A percentile compares a stretch with the other conserved stretches of the same genome.
Evolutionary conservation across 176 grass and related monocot genomes (phyloP).

Genomic region (Carex scoparia): DNA sequence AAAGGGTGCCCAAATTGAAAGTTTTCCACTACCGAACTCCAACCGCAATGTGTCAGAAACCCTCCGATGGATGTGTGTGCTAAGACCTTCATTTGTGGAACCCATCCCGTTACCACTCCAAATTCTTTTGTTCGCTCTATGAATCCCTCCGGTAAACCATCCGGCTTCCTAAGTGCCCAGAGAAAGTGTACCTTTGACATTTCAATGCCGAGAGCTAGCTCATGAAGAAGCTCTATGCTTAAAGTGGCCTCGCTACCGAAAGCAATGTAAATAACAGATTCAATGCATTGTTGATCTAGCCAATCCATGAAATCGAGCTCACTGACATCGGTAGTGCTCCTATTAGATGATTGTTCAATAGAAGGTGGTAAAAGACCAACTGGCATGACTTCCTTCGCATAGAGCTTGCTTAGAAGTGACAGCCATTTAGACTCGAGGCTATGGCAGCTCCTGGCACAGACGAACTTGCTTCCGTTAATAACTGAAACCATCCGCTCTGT

Average conservation of each 20-base stretch:
- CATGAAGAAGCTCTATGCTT: constrained; percentile 23
- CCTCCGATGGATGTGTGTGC: constrained; percentile 25
- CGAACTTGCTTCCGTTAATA: not conserved
- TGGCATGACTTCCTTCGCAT: constrained; percentile 17
- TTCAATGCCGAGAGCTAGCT: constrained; percentile 46
- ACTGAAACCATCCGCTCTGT: not conserved
- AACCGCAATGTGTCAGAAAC: no score
- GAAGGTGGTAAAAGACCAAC: constrained; percentile 23
- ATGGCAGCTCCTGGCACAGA: constrained; percentile 29
- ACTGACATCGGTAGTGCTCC: no score
- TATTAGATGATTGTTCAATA: not conserved
- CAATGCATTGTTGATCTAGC: constrained; percentile 23
- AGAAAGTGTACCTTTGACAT: constrained; percentile 45
- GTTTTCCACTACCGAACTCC: no score
- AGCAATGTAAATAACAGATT: constrained; percentile 51
- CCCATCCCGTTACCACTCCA: constrained; percentile 24
- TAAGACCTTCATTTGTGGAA: constrained; percentile 38
- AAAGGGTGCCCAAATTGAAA: no score
- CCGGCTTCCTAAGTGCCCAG: constrained; percentile 33
- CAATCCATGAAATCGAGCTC: constrained; percentile 23
- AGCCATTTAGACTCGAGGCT: constrained; percentile 32
- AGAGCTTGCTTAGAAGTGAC: constrained; percentile 23
- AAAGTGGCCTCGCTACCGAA: constrained; percentile 49
- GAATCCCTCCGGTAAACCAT: constrained; percentile 32
- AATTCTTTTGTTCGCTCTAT: not conserved